These are phyloP conservation scores for Penicillium simplicissimum DNA, from an alignment of 495 filamentous ascomycete genomes.

Conservation along the genomic window DNA sequence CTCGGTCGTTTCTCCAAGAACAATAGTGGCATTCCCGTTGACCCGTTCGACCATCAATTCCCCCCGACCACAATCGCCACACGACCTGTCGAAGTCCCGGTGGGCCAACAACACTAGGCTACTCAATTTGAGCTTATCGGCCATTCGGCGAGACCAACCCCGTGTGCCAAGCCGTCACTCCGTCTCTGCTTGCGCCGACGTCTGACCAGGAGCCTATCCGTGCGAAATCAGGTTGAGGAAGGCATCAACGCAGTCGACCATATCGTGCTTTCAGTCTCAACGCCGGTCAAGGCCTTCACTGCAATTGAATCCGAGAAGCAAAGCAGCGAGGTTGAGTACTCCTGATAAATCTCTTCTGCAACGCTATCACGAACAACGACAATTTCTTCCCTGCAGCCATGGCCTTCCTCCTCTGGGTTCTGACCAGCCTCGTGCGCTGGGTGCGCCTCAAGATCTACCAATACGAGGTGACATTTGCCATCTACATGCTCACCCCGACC, in stretches of 20 bases:
- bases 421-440: slow-evolving; percentile 57
- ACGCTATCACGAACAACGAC: not conserved
- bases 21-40: not conserved
- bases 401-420: slow-evolving; percentile 39
- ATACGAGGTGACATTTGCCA: slow-evolving; percentile 80
- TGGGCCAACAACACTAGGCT: not conserved
- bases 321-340: not conserved
- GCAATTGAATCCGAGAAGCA: not conserved
- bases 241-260: not conserved
- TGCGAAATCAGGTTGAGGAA: not conserved
- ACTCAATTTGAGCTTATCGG: slow-evolving; percentile 7
- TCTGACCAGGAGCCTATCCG: not conserved
- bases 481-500: slow-evolving; percentile 84
- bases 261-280: not conserved
- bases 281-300: not conserved
- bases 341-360: not conserved
- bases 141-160: not conserved
- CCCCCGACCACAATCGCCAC: not conserved
- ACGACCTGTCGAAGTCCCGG: not conserved
- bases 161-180: not conserved
- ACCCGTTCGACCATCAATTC: not conserved
- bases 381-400: slow-evolving; percentile 19
- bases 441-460: slow-evolving; percentile 80
- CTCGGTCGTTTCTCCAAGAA: not conserved
- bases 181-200: not conserved